Evolutionary conservation across 306 rosid species (phyloP), one percentile per base, ranked within the genome.

Genomic region (Calophaca sinica): DNA sequence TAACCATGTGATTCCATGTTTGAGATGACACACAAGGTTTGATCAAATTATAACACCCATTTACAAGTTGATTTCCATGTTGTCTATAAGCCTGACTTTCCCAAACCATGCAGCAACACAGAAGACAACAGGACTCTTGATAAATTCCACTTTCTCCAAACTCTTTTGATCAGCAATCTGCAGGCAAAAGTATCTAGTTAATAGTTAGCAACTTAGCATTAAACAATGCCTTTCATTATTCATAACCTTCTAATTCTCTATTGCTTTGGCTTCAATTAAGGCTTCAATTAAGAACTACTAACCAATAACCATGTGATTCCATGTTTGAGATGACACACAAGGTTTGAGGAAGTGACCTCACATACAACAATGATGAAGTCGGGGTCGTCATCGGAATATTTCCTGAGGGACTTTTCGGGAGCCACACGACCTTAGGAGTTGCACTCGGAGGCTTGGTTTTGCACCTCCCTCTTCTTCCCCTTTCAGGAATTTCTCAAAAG

Each of bases 31-130:
- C 20, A 62, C 28, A 11, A 71, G 68, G 67, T 61, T 66, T 38
- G 73, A 44, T 54, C 44, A 51, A 52, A 31, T 76, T 29, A 46
- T 10, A 15, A 7, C 28, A 68, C 48, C 60, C 70, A 38, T 54
- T 87, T 79, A 85, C 33, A 84, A 53, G 68, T 70, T 75, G 73
- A 94, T 88, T 87, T 94, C 97, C 81, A 87, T 84, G 86, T 89
- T 94, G 86, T 94, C 96, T 80, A 89, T 67, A 70, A 91, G 86
- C 80, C 96, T 85, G 35, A 88, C 97, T 66, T 79, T 88, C 66
- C 96, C 97, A 83, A 94, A 94, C 90, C 88, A 87, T 36, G 96
- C 96, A 79, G 96, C 97, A 73, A 91, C 78, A 63, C 96, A 91
- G 48, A 89, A 83, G 77, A 90, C 98, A 66, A 85, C 96, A 20